Conservation (phyloP, 2,329 filamentous ascomycete species). For the Penicillium hordei region DNA sequence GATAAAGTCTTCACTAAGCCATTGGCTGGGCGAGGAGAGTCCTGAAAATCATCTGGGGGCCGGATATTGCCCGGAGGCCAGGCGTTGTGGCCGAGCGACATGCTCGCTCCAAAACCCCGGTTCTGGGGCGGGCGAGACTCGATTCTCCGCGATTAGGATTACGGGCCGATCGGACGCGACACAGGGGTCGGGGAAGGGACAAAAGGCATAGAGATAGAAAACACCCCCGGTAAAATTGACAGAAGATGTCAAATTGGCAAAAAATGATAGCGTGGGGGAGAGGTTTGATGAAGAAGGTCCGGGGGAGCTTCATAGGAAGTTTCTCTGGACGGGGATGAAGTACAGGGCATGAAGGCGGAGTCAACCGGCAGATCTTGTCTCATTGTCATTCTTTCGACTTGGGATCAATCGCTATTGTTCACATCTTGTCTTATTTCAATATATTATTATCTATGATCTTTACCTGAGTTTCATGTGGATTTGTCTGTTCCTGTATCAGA, state of each 20-base stretch:
- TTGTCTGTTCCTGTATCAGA: not conserved
- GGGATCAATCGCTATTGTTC: constrained; percentile 1
- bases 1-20: constrained; percentile 45
- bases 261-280: constrained; percentile 36
- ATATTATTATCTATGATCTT: not conserved
- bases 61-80: constrained; percentile 64
- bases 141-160: constrained; percentile 47
- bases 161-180: constrained; percentile 34
- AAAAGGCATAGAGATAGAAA: constrained; percentile 37
- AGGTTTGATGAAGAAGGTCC: constrained; percentile 41
- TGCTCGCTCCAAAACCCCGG: constrained; percentile 52
- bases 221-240: constrained; percentile 20
- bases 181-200: constrained; percentile 22
- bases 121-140: constrained; percentile 46
- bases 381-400: constrained; percentile 26
- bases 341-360: constrained; percentile 37
- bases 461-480: not conserved
- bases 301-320: constrained; percentile 36
- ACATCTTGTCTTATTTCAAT: constrained; percentile 1
- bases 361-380: constrained; percentile 30
- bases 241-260: constrained; percentile 31
- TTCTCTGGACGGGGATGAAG: constrained; percentile 43
- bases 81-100: constrained; percentile 68
- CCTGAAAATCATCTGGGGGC: constrained; percentile 60
- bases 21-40: constrained; percentile 42